Evolutionary conservation across 139 green algal species (phyloP).

Genomic region (Coccomyxa sp.): DNA sequence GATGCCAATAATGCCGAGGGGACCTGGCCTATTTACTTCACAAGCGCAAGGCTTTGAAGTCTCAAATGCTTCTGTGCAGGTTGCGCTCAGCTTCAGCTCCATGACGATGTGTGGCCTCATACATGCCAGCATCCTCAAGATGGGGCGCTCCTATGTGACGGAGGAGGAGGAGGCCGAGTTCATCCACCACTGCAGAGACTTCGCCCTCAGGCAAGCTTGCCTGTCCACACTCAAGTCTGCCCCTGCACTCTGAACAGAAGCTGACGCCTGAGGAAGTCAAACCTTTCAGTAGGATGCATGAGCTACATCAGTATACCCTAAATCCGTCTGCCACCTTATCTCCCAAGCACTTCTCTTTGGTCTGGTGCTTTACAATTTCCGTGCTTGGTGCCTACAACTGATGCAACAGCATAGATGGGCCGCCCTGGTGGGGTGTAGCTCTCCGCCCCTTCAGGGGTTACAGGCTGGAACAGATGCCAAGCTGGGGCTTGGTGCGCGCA

Average conservation of each 20-base stretch:
- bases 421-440: no score
- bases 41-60: background rate
- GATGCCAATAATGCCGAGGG: no score
- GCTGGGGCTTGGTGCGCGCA: background rate
- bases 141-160: background rate
- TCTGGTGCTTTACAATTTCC: background rate
- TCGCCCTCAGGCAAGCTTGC: no score
- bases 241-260: no score
- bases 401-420: no score
- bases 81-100: background rate
- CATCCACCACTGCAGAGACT: slow-evolving; percentile 1
- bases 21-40: background rate
- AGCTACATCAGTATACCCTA: no score
- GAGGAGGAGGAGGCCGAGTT: slow-evolving; percentile 5
- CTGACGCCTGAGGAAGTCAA: no score
- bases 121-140: background rate
- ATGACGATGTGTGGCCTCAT: slow-evolving; percentile 10
- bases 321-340: no score
- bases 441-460: no score
- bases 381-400: background rate
- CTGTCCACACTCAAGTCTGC: no score
- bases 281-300: no score
- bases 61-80: slow-evolving; percentile 1
- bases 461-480: no score
- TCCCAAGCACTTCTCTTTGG: background rate